phyloP scores from a whole-genome alignment of 169 alveolate genomes.

The Theileria equi region DNA sequence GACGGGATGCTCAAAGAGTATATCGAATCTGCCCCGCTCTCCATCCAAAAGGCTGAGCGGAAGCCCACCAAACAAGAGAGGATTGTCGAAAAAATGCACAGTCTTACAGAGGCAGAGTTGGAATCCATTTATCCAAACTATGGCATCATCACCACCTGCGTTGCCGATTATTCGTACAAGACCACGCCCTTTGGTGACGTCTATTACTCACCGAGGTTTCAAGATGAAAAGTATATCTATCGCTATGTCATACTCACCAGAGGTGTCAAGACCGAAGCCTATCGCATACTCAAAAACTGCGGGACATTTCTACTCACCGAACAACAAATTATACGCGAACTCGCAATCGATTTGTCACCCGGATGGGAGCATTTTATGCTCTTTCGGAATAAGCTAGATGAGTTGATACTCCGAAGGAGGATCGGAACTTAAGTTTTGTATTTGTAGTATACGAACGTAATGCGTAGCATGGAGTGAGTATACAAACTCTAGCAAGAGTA shows the following conservation, averaged over 20 bases:
- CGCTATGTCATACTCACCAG: slow-evolving; percentile 78
- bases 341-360: slow-evolving; percentile 77
- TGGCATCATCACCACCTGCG: slow-evolving; percentile 44
- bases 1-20: background rate
- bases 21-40: too few species aligned
- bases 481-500: too few species aligned
- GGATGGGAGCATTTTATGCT: slow-evolving; percentile 87
- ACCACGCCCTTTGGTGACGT: slow-evolving; percentile 76
- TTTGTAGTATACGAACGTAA: too few species aligned
- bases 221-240: slow-evolving; percentile 78
- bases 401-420: slow-evolving; percentile 73
- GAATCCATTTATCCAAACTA: slow-evolving; percentile 7
- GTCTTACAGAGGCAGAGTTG: background rate
- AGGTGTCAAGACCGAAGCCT: slow-evolving; percentile 82
- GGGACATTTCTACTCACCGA: slow-evolving; percentile 76
- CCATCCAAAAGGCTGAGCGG: too few species aligned
- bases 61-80: too few species aligned
- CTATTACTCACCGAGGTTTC: slow-evolving; percentile 80
- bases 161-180: slow-evolving; percentile 60
- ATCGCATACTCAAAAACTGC: slow-evolving; percentile 66
- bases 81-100: too few species aligned
- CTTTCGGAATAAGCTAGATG: slow-evolving; percentile 75
- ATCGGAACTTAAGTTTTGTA: slow-evolving; percentile 17
- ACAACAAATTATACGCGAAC: slow-evolving; percentile 74
- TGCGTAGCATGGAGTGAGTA: too few species aligned